phyloP scores from a whole-genome alignment of 2,329 filamentous ascomycete genomes.

The Ophiostoma sp. region DNA sequence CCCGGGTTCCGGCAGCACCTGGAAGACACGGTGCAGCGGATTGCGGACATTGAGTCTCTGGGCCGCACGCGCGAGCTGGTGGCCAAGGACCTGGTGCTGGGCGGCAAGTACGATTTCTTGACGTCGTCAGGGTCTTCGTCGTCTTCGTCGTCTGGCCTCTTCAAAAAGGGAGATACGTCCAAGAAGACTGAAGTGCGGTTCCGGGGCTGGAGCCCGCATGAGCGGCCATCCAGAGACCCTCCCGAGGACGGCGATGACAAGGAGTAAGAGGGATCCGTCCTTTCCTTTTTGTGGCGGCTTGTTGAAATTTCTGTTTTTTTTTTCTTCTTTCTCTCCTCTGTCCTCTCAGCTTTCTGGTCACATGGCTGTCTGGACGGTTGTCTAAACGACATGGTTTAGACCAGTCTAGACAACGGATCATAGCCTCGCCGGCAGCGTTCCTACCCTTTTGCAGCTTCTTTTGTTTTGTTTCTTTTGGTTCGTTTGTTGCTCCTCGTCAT shows the following conservation, averaged over 20 bases:
- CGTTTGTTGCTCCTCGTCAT: no score
- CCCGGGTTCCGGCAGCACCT: constrained; percentile 78
- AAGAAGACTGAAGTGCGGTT: constrained; percentile 24
- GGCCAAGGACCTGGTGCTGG: constrained; percentile 85
- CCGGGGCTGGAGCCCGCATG: constrained; percentile 27
- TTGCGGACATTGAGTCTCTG: constrained; percentile 86
- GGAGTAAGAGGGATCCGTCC: background rate
- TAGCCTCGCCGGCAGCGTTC: background rate
- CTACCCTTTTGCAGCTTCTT: background rate
- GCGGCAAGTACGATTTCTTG: constrained; percentile 68
- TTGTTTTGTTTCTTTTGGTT: background rate
- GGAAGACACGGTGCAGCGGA: constrained; percentile 75
- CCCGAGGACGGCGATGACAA: constrained; percentile 15
- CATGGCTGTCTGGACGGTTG: background rate
- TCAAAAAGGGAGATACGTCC: constrained; percentile 10
- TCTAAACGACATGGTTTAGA: background rate
- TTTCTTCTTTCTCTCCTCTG: no score
- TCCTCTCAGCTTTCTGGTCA: background rate
- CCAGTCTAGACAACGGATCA: no score
- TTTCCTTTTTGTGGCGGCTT: background rate
- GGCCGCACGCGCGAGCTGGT: constrained; percentile 92
- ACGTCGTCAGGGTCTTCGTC: background rate
- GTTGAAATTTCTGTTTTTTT: background rate
- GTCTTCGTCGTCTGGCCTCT: background rate
- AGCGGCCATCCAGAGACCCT: constrained; percentile 23